These are phyloP conservation scores for Nakaseomyces kungkrabaensis DNA, from an alignment of 1,139 yeast genomes.

Conservation along the genomic window DNA sequence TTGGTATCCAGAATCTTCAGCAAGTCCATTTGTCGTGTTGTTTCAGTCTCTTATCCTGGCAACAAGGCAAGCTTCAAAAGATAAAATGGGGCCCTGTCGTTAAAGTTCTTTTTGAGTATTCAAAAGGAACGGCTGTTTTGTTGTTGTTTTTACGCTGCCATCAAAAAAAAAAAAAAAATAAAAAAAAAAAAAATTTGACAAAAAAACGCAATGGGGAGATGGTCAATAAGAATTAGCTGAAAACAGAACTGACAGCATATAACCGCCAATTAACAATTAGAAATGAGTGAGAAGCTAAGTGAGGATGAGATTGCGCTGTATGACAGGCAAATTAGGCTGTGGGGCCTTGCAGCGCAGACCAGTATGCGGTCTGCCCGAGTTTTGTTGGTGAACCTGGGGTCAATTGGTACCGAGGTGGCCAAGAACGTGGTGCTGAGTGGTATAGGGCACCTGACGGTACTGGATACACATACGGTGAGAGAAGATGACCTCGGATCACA, in stretches of 20 bases:
- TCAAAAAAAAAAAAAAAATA: no score
- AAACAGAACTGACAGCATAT: not conserved
- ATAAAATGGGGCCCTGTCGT: no score
- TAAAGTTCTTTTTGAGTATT: no score
- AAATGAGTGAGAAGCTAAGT: conserved; percentile 10
- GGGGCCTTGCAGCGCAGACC: conserved; percentile 94
- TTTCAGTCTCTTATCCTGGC: no score
- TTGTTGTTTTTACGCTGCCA: no score
- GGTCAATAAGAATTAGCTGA: no score
- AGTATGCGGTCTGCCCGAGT: conserved; percentile 66
- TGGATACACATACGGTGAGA: conserved; percentile 47
- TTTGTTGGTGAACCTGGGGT: conserved; percentile 57
- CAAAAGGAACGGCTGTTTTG: no score
- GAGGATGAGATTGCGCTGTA: conserved; percentile 82
- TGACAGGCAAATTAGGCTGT: conserved; percentile 88
- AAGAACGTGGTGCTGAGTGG: conserved; percentile 89
- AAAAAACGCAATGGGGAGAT: no score
- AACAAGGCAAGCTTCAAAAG: no score
- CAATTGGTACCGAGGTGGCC: conserved; percentile 67
- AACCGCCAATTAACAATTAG: not conserved
- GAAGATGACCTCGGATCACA: conserved; percentile 68
- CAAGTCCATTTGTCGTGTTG: conserved; percentile 47
- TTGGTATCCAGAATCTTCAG: conserved; percentile 69
- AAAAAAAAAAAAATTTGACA: no score
- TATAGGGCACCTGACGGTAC: conserved; percentile 61